phyloP scores from a whole-genome alignment of 2,329 filamentous ascomycete species.

The Trichoderma breve region DNA sequence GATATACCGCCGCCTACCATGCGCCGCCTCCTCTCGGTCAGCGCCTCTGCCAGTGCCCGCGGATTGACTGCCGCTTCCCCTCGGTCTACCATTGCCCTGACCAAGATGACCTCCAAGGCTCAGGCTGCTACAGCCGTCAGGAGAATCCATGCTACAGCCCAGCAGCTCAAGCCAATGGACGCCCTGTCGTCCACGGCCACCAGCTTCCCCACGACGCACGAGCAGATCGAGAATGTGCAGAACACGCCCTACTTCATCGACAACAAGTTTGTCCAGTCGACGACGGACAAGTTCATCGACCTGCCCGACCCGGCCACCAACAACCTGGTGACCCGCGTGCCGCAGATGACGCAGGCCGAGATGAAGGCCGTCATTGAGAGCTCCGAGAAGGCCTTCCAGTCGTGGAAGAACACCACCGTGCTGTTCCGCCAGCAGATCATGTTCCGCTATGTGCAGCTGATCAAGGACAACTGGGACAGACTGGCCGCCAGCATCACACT shows the following conservation, averaged over 20 bases:
- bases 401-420: constrained; percentile 70
- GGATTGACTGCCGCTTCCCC: constrained; percentile 31
- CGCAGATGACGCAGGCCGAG: constrained; percentile 76
- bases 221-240: constrained; percentile 62
- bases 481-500: constrained; percentile 81
- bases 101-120: constrained; percentile 38
- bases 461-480: constrained; percentile 81
- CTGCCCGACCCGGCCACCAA: constrained; percentile 82
- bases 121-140: constrained; percentile 44
- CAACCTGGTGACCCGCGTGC: constrained; percentile 78
- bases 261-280: constrained; percentile 71
- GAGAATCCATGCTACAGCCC: constrained; percentile 57
- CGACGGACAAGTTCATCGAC: constrained; percentile 71
- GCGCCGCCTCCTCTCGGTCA: constrained; percentile 47
- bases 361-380: constrained; percentile 72
- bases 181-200: constrained; percentile 55
- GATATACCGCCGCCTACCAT: constrained; percentile 32
- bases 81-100: constrained; percentile 29
- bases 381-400: constrained; percentile 71
- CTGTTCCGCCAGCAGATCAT: constrained; percentile 78
- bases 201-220: constrained; percentile 69
- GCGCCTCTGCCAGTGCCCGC: constrained; percentile 37
- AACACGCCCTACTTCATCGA: constrained; percentile 81
- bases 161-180: constrained; percentile 52
- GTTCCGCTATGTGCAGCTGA: constrained; percentile 79